phyloP scores from a whole-genome alignment of 2,329 filamentous ascomycete genomes.

The Elsinoe ampelina region DNA sequence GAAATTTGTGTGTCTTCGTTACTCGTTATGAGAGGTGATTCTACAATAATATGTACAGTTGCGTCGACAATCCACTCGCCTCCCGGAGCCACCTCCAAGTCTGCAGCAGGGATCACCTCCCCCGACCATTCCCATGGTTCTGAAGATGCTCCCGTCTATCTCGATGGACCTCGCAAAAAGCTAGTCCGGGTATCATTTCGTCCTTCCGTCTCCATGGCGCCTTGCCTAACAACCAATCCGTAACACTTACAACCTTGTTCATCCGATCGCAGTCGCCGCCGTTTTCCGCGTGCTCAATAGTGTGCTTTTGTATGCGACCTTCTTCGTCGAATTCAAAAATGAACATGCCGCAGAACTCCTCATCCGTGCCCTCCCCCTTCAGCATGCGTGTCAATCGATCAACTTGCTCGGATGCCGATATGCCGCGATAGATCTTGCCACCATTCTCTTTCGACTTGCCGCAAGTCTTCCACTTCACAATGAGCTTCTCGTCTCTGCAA shows the following conservation, averaged over 20 bases:
- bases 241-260: slow-evolving; percentile 78
- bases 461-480: slow-evolving; percentile 80
- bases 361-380: slow-evolving; percentile 46
- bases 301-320: slow-evolving; percentile 75
- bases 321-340: slow-evolving; percentile 91
- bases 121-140: not conserved
- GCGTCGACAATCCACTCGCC: not conserved
- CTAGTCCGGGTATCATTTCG: slow-evolving; percentile 34
- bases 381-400: slow-evolving; percentile 49
- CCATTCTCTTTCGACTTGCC: slow-evolving; percentile 41
- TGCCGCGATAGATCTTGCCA: slow-evolving; percentile 36
- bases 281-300: slow-evolving; percentile 87
- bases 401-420: slow-evolving; percentile 36
- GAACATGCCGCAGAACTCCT: slow-evolving; percentile 84
- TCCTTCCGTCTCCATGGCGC: slow-evolving; percentile 47
- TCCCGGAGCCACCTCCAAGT: not conserved
- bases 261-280: slow-evolving; percentile 74
- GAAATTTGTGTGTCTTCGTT: not conserved
- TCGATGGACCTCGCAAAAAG: slow-evolving; percentile 26
- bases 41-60: slow-evolving; percentile 8
- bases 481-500: slow-evolving; percentile 61
- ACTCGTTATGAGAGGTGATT: slow-evolving; percentile 4
- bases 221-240: slow-evolving; percentile 86
- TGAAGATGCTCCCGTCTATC: not conserved
- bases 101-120: not conserved